These are phyloP conservation scores for Claviceps citrina DNA, from an alignment of 2,329 filamentous ascomycete genomes.

Conservation along the genomic window DNA sequence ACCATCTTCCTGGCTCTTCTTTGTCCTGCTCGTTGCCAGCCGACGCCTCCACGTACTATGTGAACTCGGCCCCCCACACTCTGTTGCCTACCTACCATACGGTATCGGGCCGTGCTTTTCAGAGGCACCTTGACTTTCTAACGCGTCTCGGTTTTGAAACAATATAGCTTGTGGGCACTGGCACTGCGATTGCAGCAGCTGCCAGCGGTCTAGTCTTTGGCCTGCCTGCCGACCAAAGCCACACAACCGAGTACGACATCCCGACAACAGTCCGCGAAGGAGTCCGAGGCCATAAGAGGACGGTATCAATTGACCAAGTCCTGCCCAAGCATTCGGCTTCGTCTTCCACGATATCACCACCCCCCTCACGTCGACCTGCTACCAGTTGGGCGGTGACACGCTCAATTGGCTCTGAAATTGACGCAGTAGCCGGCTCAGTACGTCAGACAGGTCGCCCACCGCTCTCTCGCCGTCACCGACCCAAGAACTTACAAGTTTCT, in stretches of 20 bases:
- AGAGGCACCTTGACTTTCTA: conserved; percentile 7
- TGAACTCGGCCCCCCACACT: no score
- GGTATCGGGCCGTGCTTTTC: no score
- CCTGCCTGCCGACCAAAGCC: conserved; percentile 30
- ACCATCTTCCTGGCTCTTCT: background rate
- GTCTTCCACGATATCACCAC: conserved; percentile 1
- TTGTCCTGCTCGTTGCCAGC: background rate
- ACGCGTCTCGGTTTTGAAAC: conserved; percentile 10
- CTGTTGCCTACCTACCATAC: no score
- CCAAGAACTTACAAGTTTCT: conserved; percentile 25
- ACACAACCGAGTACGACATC: conserved; percentile 11
- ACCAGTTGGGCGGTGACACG: conserved; percentile 2
- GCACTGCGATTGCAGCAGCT: conserved; percentile 45
- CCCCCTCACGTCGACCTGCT: conserved; percentile 6
- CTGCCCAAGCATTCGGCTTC: conserved; percentile 7
- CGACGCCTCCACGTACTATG: background rate
- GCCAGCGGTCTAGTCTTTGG: conserved; percentile 44
- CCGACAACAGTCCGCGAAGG: conserved; percentile 8
- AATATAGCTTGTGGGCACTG: conserved; percentile 42
- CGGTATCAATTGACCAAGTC: conserved; percentile 21
- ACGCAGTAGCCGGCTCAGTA: conserved; percentile 16
- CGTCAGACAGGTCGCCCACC: conserved; percentile 20
- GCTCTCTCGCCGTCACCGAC: conserved; percentile 22
- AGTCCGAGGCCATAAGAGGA: conserved; percentile 14
- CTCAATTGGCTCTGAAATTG: background rate